These are phyloP conservation scores for Claviceps capensis DNA, from an alignment of 2,329 filamentous ascomycete species.

Conservation along the genomic window DNA sequence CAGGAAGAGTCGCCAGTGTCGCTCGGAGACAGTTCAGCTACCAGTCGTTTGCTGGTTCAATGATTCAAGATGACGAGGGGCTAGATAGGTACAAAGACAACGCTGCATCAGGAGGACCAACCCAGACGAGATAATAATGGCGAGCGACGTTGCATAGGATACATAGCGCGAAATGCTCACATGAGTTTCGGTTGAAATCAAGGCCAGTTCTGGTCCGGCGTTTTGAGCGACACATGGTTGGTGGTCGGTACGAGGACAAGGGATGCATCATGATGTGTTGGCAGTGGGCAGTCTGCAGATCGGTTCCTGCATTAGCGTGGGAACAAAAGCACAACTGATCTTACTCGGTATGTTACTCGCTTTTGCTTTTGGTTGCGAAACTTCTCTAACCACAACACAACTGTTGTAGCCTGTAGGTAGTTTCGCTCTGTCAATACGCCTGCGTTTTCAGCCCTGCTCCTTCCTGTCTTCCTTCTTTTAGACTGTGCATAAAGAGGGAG, in stretches of 20 bases:
- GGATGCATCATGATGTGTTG: background rate
- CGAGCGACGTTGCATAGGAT: background rate
- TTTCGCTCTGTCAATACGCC: background rate
- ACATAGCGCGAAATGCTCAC: background rate
- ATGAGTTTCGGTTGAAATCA: background rate
- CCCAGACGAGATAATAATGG: background rate
- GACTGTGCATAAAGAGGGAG: no score
- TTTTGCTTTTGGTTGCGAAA: no score
- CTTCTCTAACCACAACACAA: no score
- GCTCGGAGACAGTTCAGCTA: background rate
- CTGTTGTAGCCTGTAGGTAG: background rate
- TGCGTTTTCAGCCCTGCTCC: background rate
- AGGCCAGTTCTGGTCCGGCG: background rate
- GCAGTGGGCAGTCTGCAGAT: background rate
- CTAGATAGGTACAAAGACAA: no score
- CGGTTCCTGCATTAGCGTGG: background rate
- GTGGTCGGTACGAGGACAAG: no score
- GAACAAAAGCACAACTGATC: background rate
- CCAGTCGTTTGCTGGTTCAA: no score
- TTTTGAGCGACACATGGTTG: background rate
- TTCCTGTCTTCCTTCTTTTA: background rate
- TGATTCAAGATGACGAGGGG: background rate
- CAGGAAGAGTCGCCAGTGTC: no score
- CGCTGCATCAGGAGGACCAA: background rate
- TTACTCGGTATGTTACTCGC: no score